Conservation (phyloP, 768 basidiomycete genomes). For the Naganishia antarctica region DNA sequence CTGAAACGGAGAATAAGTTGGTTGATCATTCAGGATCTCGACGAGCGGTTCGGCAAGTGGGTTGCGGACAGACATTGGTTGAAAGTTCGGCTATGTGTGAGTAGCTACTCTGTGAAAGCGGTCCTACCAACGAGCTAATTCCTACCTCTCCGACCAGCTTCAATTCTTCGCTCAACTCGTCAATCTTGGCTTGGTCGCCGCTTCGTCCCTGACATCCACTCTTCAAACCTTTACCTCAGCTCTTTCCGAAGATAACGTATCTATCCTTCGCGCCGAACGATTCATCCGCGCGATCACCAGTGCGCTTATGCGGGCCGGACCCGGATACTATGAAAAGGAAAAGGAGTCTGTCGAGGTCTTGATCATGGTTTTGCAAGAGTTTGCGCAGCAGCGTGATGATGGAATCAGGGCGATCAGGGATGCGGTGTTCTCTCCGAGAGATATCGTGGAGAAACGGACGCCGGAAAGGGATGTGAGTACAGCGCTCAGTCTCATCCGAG, state of each 20-base stretch:
- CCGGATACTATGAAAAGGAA: slow-evolving; percentile 11
- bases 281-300: slow-evolving; percentile 13
- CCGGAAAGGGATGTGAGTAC: slow-evolving; percentile 8
- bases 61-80: slow-evolving; percentile 87
- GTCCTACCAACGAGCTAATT: background rate
- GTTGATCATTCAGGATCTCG: slow-evolving; percentile 73
- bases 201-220: slow-evolving; percentile 72
- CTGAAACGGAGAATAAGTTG: slow-evolving; percentile 43
- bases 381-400: background rate
- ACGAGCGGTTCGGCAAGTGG: slow-evolving; percentile 82
- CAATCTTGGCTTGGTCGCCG: slow-evolving; percentile 66
- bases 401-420: background rate
- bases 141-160: slow-evolving; percentile 56
- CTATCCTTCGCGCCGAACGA: slow-evolving; percentile 66
- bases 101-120: slow-evolving; percentile 41
- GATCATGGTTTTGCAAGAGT: slow-evolving; percentile 54
- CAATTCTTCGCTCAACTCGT: slow-evolving; percentile 89
- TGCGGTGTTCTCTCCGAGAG: slow-evolving; percentile 10
- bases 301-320: slow-evolving; percentile 19
- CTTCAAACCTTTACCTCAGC: slow-evolving; percentile 79
- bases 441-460: slow-evolving; percentile 9
- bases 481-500: too few relatives aligned
- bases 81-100: slow-evolving; percentile 77
- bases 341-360: slow-evolving; percentile 52
- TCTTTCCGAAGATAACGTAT: slow-evolving; percentile 72